Evolutionary conservation across 2,329 filamentous ascomycete species (phyloP).

Genomic region (Hypoxylon sp.): DNA sequence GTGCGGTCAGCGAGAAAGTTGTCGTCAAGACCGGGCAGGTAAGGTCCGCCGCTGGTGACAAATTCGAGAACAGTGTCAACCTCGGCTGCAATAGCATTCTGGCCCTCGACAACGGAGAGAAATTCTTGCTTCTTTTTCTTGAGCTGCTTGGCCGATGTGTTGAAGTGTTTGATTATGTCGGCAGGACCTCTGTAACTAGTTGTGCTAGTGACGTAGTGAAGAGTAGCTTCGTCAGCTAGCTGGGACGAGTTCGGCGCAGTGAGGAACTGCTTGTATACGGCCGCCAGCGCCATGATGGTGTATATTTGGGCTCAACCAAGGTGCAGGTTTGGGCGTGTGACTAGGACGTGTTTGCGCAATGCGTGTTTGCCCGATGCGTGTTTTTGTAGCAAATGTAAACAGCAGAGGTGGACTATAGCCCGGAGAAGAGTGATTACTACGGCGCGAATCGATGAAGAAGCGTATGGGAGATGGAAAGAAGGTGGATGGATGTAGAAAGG

Average conservation of each 20-base stretch:
- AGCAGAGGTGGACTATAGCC: not conserved
- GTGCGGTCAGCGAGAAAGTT: conserved; percentile 90
- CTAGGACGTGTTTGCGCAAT: conserved; percentile 14
- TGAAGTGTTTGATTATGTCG: conserved; percentile 87
- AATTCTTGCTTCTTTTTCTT: conserved; percentile 87
- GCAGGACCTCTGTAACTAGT: conserved; percentile 78
- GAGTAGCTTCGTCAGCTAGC: conserved; percentile 75
- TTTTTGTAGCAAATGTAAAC: conserved; percentile 4
- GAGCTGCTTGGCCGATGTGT: conserved; percentile 78
- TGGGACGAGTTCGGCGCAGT: conserved; percentile 74
- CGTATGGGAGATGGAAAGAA: conserved; percentile 1
- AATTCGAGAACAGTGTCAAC: conserved; percentile 89
- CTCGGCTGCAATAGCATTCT: conserved; percentile 79
- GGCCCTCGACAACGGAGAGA: conserved; percentile 80
- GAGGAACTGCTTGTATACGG: conserved; percentile 80
- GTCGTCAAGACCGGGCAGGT: conserved; percentile 90
- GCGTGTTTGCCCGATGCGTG: conserved; percentile 21
- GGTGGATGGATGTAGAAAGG: conserved; percentile 2
- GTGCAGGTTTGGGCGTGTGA: conserved; percentile 19
- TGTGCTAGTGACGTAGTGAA: conserved; percentile 93
- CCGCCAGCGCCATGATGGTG: conserved; percentile 63
- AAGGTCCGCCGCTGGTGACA: conserved; percentile 82
- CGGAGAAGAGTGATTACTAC: not conserved
- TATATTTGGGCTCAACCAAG: conserved; percentile 17
- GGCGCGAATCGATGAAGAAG: conserved; percentile 4